Evolutionary conservation across 805 yeast species (phyloP), one percentile per base, ranked within the genome.

Genomic region (Jamesozyma piceae): DNA sequence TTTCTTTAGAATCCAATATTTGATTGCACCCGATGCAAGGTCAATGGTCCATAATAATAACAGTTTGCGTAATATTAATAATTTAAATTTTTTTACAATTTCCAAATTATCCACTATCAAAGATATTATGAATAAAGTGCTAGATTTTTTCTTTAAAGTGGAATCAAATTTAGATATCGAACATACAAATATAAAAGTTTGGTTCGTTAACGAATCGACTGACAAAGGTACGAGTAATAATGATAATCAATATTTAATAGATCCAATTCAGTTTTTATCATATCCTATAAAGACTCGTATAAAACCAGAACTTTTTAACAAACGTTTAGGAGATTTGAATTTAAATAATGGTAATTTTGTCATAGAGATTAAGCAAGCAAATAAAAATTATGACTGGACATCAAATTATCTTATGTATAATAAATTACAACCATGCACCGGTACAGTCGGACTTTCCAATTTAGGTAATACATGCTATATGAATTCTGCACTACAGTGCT

Each of bases 401-500:
- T 66, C 72, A 5, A 57, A 57, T 33, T 60, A 57, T 41, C 52
- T 49, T 29, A 50, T 53, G 3, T 59, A 63, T 31, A 57, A 60
- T 43, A 56, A 63, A 9, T 52, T 63, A 3, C 20, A 46, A 1
- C 58, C 61, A n/a, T 54, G 67, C 1, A 54, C 58, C 43, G 89
- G 96, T 49, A 50, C 43, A 6, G 60, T 71, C 45, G 81, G 97
- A 47, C 50, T 81, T 55, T 66, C 71, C 41, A 89, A 86, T 55
- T 65, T 88, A 47, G 97, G 97, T 2, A 89, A 89, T 58, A 80
- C 95, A 0, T 89, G 97, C 61, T 89, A 87, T 60, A 88, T 89
- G 97, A 88, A 87, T 60, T 84, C 95, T 9, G 96, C 96, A 0
- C 64, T 90, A 36, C 97, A 92, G 57, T 90, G 97, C 55, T 65